Evolutionary conservation across 2,329 filamentous ascomycete species (phyloP), one percentile per base, ranked within the genome.

Genomic region (Penicillium thymicola): DNA sequence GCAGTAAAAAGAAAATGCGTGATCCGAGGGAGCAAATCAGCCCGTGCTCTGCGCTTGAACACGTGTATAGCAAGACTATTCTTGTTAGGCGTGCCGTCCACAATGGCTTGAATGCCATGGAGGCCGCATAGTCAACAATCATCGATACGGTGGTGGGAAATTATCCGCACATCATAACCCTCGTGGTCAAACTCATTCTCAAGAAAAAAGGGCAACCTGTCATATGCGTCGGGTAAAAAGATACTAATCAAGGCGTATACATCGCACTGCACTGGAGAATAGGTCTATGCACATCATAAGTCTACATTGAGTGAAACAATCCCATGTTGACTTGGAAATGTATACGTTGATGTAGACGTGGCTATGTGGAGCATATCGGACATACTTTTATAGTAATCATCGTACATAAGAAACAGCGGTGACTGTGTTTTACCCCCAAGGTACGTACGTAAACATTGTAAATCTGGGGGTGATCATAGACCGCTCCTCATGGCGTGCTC

Each of bases 401-500:
- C 21, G 30, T 45, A 40, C 28, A 14, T 23, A 53, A 38, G 40
- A 65, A 63, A 61, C 54, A 38, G 63, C 62, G 63, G 63, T 65
- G 63, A 65, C 59, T 28, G 27, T 34, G 21, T 11, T 51, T 56
- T 25, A 51, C 58, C 54, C 34, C 40, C 41, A 21, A 25, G 37
- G 34, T 36, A 47, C 44, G 27, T 32, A 32, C 30, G 30, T 47
- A 30, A 42, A 25, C 21, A 42, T 30, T 34, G 51, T 36, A 52
- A 57, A 60, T 62, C 60, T 51, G 62, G 63, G 63, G 62, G 18
- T 38, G 51, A 27, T 41, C 51, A 46, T 52, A 55, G 49, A 49
- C 52, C 45, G 51, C 50, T 52, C 32, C 34, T 34, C 58, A 62
- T 65, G 60, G 61, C 64, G 64, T 65, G 64, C 57, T 65, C 43